Conservation (phyloP, 1,284 basidiomycete genomes). For the Boletus semigastroideus region DNA sequence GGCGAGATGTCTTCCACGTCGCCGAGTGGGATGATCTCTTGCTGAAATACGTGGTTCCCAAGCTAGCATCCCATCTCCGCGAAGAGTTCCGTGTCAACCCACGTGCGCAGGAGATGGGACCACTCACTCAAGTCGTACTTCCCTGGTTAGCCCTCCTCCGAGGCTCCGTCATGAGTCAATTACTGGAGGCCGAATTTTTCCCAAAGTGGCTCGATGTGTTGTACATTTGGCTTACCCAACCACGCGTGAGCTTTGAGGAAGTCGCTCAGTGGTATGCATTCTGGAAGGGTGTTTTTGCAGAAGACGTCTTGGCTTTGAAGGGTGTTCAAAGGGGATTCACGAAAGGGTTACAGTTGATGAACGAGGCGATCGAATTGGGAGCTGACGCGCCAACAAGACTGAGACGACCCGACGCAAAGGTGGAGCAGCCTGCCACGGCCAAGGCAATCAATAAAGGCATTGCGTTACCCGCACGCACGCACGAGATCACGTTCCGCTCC, state of each 20-base stretch:
- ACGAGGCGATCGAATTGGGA: constrained; percentile 85
- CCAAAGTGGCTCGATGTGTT: constrained; percentile 94
- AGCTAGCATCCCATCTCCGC: constrained; percentile 78
- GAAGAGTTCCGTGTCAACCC: constrained; percentile 89
- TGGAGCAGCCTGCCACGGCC: constrained; percentile 37
- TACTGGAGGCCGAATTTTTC: constrained; percentile 92
- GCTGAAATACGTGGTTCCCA: constrained; percentile 88
- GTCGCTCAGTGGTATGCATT: constrained; percentile 89
- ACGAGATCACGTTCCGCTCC: constrained; percentile 85
- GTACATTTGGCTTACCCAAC: constrained; percentile 87
- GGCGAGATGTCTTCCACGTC: constrained; percentile 81
- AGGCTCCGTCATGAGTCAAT: constrained; percentile 71
- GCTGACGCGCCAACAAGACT: constrained; percentile 66
- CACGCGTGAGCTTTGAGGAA: constrained; percentile 81
- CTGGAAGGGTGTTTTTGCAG: constrained; percentile 85
- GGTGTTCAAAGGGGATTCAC: constrained; percentile 80
- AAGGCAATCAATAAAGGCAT: constrained; percentile 17
- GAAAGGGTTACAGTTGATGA: constrained; percentile 87
- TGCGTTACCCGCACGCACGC: constrained; percentile 47
- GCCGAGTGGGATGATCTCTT: constrained; percentile 91
- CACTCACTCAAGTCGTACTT: constrained; percentile 69
- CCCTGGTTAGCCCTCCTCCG: constrained; percentile 78
- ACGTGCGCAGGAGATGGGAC: constrained; percentile 82
- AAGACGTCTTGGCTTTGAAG: constrained; percentile 60
- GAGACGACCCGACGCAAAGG: constrained; percentile 60